Conservation (phyloP, 495 filamentous ascomycete species). For the Podospora australis region DNA sequence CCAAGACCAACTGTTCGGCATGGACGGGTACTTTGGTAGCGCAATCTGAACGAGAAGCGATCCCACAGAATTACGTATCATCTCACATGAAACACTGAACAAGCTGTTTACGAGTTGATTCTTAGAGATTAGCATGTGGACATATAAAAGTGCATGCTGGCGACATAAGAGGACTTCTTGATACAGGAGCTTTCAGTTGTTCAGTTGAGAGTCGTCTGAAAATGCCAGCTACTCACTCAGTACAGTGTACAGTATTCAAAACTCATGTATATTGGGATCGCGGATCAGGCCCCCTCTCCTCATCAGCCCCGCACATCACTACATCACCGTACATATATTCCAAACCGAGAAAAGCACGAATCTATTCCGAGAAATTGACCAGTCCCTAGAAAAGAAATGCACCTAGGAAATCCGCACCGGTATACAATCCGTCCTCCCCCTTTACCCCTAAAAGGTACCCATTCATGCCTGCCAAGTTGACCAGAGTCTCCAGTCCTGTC, state of each 20-base stretch:
- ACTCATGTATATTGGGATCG: too few relatives aligned
- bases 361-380: slow-evolving; percentile 14
- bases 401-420: slow-evolving; percentile 13
- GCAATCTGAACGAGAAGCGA: too few relatives aligned
- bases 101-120: too few relatives aligned
- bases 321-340: slow-evolving; percentile 5
- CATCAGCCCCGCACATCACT: neutral
- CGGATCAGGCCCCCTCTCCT: too few relatives aligned
- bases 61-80: neutral
- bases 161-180: too few relatives aligned
- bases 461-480: slow-evolving; percentile 13
- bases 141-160: neutral
- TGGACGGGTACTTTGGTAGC: too few relatives aligned
- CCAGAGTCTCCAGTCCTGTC: slow-evolving; percentile 11
- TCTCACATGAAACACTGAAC: neutral
- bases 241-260: too few relatives aligned
- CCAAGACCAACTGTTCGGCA: neutral
- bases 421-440: slow-evolving; percentile 11
- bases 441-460: slow-evolving; percentile 9
- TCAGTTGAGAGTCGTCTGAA: too few relatives aligned
- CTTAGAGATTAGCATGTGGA: too few relatives aligned
- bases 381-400: slow-evolving; percentile 4
- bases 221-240: too few relatives aligned
- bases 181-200: too few relatives aligned
- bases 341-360: slow-evolving; percentile 5